These are phyloP conservation scores for Hippophae rhamnoides DNA, from an alignment of 306 rosid species.

Conservation along the genomic window DNA sequence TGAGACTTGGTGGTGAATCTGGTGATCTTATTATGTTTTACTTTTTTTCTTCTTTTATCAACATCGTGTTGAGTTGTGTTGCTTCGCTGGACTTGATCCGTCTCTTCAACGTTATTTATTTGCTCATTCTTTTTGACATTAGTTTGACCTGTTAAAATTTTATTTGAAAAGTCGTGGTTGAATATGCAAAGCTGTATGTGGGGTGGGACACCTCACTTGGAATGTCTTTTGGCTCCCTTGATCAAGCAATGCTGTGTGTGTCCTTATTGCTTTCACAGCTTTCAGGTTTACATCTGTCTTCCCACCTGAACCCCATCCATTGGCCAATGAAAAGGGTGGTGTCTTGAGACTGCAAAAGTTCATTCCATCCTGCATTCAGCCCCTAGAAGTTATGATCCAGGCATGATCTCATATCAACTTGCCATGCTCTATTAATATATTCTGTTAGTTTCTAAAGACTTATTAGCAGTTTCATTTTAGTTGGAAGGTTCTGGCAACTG, in stretches of 20 bases:
- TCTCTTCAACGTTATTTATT: too few relatives aligned
- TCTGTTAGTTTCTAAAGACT: slow-evolving; percentile 19
- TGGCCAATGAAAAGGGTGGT: slow-evolving; percentile 53
- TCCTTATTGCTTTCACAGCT: slow-evolving; percentile 45
- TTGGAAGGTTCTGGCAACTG: slow-evolving; percentile 97
- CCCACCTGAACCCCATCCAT: slow-evolving; percentile 82
- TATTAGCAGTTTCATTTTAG: slow-evolving; percentile 30
- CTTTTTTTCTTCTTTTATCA: neutral
- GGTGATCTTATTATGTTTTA: neutral
- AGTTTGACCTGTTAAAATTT: too few relatives aligned
- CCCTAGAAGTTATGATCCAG: slow-evolving; percentile 94
- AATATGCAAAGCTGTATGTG: neutral
- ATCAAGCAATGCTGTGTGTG: neutral
- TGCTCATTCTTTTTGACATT: too few relatives aligned
- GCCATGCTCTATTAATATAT: slow-evolving; percentile 4
- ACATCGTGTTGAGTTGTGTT: too few relatives aligned
- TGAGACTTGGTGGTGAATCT: neutral
- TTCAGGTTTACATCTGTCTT: slow-evolving; percentile 85
- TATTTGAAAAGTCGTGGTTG: neutral
- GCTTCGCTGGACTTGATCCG: too few relatives aligned
- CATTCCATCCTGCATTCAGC: slow-evolving; percentile 68
- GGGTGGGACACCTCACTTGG: neutral
- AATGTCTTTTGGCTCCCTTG: neutral
- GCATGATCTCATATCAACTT: slow-evolving; percentile 29
- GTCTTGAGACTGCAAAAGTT: slow-evolving; percentile 30